phyloP scores from a whole-genome alignment of 306 rosid species.

The Inga oerstediana region DNA sequence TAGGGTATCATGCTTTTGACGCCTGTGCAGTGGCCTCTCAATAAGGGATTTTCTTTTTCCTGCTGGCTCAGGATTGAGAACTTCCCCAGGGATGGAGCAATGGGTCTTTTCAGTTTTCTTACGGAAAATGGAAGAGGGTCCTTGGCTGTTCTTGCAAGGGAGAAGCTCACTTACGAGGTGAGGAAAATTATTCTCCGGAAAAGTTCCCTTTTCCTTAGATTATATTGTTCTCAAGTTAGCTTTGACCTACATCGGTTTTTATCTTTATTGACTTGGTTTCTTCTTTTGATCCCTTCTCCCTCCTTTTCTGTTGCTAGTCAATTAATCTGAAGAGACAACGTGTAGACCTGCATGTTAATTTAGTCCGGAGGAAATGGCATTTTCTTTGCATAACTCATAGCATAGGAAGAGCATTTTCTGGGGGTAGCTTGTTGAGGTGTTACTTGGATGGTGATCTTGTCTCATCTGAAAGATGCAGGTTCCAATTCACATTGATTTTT shows the following conservation, averaged over 20 bases:
- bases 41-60: slow-evolving; percentile 90
- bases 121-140: slow-evolving; percentile 92
- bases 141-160: slow-evolving; percentile 79
- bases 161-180: slow-evolving; percentile 86
- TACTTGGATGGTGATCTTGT: slow-evolving; percentile 89
- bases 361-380: slow-evolving; percentile 87
- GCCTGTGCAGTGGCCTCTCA: slow-evolving; percentile 93
- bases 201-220: slow-evolving; percentile 14
- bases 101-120: slow-evolving; percentile 95
- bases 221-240: slow-evolving; percentile 28
- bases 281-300: slow-evolving; percentile 13
- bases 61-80: slow-evolving; percentile 96
- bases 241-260: not conserved
- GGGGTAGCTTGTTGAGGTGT: slow-evolving; percentile 92
- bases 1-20: slow-evolving; percentile 86
- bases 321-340: slow-evolving; percentile 81
- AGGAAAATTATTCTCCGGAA: slow-evolving; percentile 28
- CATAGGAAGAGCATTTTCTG: slow-evolving; percentile 97
- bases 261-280: slow-evolving; percentile 30
- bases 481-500: slow-evolving; percentile 22
- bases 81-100: slow-evolving; percentile 81
- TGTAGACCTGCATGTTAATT: slow-evolving; percentile 63
- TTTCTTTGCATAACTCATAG: slow-evolving; percentile 92
- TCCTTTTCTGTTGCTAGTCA: slow-evolving; percentile 52
- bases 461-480: slow-evolving; percentile 99